Evolutionary conservation across 2,329 filamentous ascomycete species (phyloP), one percentile per base, ranked within the genome.

Genomic region (Ceratocystiopsis brevicomis): DNA sequence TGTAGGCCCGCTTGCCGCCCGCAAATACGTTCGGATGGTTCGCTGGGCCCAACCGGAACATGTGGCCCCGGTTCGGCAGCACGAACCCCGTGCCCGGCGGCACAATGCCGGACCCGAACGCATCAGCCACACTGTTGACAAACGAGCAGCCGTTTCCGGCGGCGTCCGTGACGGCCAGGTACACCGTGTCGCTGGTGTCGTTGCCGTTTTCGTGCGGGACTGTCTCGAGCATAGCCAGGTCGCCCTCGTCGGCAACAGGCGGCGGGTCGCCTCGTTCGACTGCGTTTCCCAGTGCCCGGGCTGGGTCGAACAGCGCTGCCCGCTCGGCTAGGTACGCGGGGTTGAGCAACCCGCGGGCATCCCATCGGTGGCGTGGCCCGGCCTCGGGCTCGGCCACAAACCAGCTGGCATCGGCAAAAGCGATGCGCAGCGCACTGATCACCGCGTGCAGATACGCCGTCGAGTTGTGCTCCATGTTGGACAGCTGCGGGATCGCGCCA

Each of bases 71-170:
- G 63, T 93, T 94, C 56, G 95, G 87, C 9, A 96, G 69, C 0
- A 81, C 87, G 62, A 96, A 95, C 1, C 87, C 88, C 53, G 82
- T 88, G 6, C 78, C 81, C 30, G 68, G 64, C n/a, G 88, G 87
- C 38, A 96, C 75, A 54, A 95, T 90, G 49, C 67, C 70, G 0
- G 83, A 88, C 37, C 88, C 88, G 57, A 95, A 87, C 0, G 81
- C 83, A 43, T 72, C 77, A 58, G 86, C 93, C 63, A 87, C 88
- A 59, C 80, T 87, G 67, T 93, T 95, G 64, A 96, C 94, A 61
- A 95, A 93, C 12, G 81, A 88, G 41, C 87, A 87, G 34, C 81
- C 87, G 57, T 95, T 95, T 42, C 88, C 88, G 25, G 77, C 67
- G 2, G 67, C 61, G 60, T 96, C 88, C 0, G 84, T 81, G 14